These are phyloP conservation scores for Aspergillus sclerotiicarbonarius DNA, from an alignment of 495 filamentous ascomycete species.

Conservation along the genomic window DNA sequence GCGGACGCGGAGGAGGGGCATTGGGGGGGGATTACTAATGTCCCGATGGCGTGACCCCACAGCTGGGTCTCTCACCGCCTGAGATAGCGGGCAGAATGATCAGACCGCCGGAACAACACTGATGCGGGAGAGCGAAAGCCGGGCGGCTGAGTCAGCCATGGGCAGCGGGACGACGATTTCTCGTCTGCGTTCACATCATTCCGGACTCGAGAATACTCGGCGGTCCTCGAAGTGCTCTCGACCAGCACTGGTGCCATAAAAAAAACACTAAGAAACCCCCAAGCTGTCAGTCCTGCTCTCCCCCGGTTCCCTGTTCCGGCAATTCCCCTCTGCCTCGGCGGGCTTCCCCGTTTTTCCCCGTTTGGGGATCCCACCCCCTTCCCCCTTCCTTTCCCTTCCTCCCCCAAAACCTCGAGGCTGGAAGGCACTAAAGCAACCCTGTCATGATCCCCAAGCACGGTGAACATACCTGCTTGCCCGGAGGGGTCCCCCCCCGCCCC, in stretches of 20 bases:
- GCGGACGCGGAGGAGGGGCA: too few relatives aligned
- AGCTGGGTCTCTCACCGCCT: too few relatives aligned
- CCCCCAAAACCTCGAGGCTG: too few relatives aligned
- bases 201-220: slow-evolving; percentile 52
- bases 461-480: not conserved
- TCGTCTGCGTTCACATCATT: slow-evolving; percentile 37
- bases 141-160: not conserved
- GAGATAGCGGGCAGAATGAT: too few relatives aligned
- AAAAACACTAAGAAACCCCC: too few relatives aligned
- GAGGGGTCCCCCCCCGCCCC: not conserved
- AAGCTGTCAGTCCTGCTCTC: not conserved
- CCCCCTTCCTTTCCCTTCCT: not conserved
- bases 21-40: too few relatives aligned
- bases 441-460: not conserved
- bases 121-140: too few relatives aligned
- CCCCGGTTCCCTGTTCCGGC: slow-evolving; percentile 11
- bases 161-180: slow-evolving; percentile 31
- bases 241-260: not conserved
- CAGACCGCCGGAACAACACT: too few relatives aligned
- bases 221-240: slow-evolving; percentile 48
- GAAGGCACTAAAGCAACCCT: too few relatives aligned
- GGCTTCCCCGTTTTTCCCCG: not conserved
- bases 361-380: not conserved
- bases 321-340: not conserved
- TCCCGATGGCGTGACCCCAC: too few relatives aligned